Percentiles rank a stretch among this genome's conserved stretches.
Evolutionary conservation across 306 rosid species (phyloP).

Genomic region (Delonix regia): DNA sequence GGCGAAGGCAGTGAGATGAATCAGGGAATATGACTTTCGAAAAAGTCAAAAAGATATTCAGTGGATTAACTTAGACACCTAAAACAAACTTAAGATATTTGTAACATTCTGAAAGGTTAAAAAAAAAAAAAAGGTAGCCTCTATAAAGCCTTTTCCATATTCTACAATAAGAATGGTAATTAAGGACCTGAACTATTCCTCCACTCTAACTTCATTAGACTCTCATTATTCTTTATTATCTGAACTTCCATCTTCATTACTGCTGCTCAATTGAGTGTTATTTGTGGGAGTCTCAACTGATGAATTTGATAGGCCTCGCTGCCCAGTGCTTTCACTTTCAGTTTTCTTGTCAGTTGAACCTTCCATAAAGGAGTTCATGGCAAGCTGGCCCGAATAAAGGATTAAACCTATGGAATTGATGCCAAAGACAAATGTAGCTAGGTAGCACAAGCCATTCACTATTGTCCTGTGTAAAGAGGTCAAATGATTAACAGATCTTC

Average conservation of each 20-base stretch:
- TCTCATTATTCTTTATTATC: conserved; percentile 47
- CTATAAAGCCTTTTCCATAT: conserved; percentile 21
- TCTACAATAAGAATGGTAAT: conserved; percentile 7
- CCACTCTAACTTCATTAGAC: conserved; percentile 35
- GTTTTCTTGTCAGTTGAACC: conserved; percentile 51
- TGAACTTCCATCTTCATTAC: conserved; percentile 60
- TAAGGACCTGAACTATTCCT: conserved; percentile 36
- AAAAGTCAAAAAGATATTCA: neutral
- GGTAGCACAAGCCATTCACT: conserved; percentile 86
- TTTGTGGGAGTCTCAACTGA: conserved; percentile 44
- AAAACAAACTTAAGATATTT: neutral
- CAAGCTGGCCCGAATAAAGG: conserved; percentile 87
- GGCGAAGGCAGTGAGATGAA: neutral
- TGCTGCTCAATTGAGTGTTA: conserved; percentile 50
- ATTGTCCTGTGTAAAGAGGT: conserved; percentile 68
- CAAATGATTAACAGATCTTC: conserved; percentile 34
- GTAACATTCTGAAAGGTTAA: neutral
- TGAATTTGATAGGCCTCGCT: conserved; percentile 50
- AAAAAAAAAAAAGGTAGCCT: neutral
- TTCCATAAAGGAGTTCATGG: conserved; percentile 61
- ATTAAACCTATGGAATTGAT: conserved; percentile 75
- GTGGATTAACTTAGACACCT: neutral
- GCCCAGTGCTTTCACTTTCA: conserved; percentile 48
- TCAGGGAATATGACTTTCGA: neutral
- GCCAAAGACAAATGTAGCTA: conserved; percentile 90